Percentiles rank a stretch among this genome's conserved stretches.
Conservation (phyloP, 768 basidiomycete genomes). For the Krasilnikovozyma curviuscula region DNA sequence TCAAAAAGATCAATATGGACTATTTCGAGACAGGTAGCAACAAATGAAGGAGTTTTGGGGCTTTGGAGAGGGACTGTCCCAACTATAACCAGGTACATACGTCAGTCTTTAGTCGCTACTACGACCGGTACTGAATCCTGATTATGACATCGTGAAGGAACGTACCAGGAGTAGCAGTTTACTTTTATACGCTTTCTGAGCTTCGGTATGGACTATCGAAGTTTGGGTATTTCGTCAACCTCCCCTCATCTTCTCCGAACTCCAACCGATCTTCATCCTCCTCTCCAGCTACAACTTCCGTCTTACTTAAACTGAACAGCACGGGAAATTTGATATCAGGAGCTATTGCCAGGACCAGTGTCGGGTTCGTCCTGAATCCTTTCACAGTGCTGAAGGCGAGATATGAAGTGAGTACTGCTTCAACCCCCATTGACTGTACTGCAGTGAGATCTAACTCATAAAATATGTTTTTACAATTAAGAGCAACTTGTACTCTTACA, state of each 20-base stretch:
- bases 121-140: neutral
- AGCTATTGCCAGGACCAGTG: constrained; percentile 54
- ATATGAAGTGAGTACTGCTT: constrained; percentile 46
- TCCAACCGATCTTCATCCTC: neutral
- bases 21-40: constrained; percentile 33
- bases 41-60: constrained; percentile 44
- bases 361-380: constrained; percentile 73
- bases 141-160: constrained; percentile 36
- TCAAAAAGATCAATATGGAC: constrained; percentile 13
- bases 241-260: neutral
- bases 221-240: constrained; percentile 46
- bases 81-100: constrained; percentile 44
- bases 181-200: constrained; percentile 70
- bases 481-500: constrained; percentile 63
- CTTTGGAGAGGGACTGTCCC: constrained; percentile 79
- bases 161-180: constrained; percentile 78
- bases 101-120: neutral
- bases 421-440: neutral
- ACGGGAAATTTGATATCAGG: constrained; percentile 68
- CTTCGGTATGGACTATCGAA: constrained; percentile 56
- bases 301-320: neutral
- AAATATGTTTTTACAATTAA: constrained; percentile 1
- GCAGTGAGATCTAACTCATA: neutral
- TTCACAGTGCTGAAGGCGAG: constrained; percentile 80
- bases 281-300: neutral